Conservation (phyloP, 768 basidiomycete species). For the Hygrocybe coccinea region DNA sequence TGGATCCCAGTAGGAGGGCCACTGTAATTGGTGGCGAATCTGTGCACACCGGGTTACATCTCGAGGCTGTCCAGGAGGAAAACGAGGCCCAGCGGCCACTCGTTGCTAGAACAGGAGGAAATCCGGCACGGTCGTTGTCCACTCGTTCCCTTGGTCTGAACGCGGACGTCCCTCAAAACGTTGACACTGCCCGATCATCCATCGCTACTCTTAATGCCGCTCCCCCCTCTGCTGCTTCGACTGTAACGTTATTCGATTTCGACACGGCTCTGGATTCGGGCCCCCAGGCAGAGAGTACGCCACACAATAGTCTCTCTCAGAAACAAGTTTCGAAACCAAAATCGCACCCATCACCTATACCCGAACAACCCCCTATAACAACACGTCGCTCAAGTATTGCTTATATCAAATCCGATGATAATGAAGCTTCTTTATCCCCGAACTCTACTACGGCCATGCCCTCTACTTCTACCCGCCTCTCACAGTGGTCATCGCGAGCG, state of each 20-base stretch:
- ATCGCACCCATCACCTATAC: conserved; percentile 35
- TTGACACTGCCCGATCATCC: conserved; percentile 51
- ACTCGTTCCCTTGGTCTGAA: conserved; percentile 45
- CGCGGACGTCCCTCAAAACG: conserved; percentile 45
- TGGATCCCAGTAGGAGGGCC: conserved; percentile 39
- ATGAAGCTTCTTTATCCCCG: conserved; percentile 21
- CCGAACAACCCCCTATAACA: conserved; percentile 21
- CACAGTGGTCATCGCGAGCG: conserved; percentile 47
- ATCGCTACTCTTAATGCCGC: conserved; percentile 36
- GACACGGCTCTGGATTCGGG: conserved; percentile 38
- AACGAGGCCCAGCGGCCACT: conserved; percentile 27
- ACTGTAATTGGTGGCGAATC: conserved; percentile 45
- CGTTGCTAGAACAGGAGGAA: conserved; percentile 9
- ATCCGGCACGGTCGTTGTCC: conserved; percentile 36
- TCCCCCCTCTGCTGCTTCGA: conserved; percentile 55
- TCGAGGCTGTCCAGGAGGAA: conserved; percentile 41
- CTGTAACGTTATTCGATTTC: conserved; percentile 57
- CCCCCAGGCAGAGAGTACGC: conserved; percentile 61
- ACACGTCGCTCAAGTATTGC: conserved; percentile 51
- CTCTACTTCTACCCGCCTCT: conserved; percentile 33
- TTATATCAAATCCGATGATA: conserved; percentile 59
- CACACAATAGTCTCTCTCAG: conserved; percentile 43
- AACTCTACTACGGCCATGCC: conserved; percentile 19
- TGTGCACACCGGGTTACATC: conserved; percentile 27
- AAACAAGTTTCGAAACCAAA: conserved; percentile 29